Evolutionary conservation across 140 eudicot genomes (phyloP).

Genomic region (Senecio squalidus): DNA sequence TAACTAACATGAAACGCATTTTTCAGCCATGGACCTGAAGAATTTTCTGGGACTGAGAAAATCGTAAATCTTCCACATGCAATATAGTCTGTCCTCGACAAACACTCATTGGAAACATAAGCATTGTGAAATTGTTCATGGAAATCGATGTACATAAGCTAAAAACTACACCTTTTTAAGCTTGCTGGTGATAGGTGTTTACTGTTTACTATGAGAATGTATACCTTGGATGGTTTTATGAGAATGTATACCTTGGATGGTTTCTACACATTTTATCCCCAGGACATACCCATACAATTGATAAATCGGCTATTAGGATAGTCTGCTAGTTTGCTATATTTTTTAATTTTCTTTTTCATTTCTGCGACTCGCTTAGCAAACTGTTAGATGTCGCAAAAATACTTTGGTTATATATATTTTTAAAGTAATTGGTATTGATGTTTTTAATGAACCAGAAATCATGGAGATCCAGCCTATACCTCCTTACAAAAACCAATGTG

Average conservation of each 20-base stretch:
- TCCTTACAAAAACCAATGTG: no score
- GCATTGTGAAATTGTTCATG: neutral
- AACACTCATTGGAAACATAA: conserved; percentile 4
- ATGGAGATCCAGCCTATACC: no score
- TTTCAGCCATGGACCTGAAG: conserved; percentile 83
- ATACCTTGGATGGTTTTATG: neutral
- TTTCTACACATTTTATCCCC: neutral
- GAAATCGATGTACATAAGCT: conserved; percentile 14
- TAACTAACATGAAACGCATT: conserved; percentile 1
- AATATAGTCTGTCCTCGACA: conserved; percentile 12
- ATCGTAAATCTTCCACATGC: conserved; percentile 57
- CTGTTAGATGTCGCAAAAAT: no score
- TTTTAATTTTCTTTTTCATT: no score
- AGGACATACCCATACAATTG: no score
- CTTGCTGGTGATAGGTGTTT: neutral
- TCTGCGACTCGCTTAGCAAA: no score
- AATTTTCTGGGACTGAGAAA: conserved; percentile 40
- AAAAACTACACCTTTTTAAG: conserved; percentile 3
- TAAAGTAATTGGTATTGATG: no score
- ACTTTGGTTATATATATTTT: no score
- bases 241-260: neutral
- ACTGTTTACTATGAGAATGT: conserved; percentile 16
- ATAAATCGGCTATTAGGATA: no score
- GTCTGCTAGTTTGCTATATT: no score
- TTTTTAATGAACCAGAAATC: no score